These are phyloP conservation scores for Furculomyces boomerangus DNA, from an alignment of 371 early-diverging fungal species.

Conservation along the genomic window DNA sequence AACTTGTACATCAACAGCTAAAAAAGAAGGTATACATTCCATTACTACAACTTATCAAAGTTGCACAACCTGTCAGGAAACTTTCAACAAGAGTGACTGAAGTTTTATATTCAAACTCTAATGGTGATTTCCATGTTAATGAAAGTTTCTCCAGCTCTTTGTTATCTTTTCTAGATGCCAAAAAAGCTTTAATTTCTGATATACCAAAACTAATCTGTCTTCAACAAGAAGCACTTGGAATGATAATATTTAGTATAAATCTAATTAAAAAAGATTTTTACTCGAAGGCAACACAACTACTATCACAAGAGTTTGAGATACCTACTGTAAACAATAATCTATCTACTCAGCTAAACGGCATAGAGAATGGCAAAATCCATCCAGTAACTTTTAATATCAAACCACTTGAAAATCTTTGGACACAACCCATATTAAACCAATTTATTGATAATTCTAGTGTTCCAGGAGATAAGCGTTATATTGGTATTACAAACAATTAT, in stretches of 20 bases:
- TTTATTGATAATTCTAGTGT: no score
- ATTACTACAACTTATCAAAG: neutral
- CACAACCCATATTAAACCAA: no score
- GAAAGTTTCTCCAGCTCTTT: neutral
- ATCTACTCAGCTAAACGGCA: neutral
- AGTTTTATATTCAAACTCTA: neutral
- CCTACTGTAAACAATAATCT: neutral
- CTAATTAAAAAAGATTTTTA: neutral
- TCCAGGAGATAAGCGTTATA: no score
- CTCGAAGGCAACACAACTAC: neutral
- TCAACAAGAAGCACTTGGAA: neutral
- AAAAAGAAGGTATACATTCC: conserved; percentile 3
- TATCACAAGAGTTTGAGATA: neutral
- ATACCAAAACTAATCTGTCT: neutral
- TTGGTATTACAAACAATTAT: no score
- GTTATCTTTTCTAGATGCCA: neutral
- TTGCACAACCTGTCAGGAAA: neutral
- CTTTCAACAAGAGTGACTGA: neutral
- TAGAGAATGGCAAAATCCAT: neutral
- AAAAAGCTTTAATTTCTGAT: neutral
- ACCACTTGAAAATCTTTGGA: neutral
- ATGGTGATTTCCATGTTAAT: neutral
- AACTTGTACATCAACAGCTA: neutral
- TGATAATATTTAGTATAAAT: neutral
- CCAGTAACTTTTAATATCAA: neutral